A percentile compares a stretch with the other conserved stretches of the same genome.
Conservation (phyloP, 2,329 filamentous ascomycete species). For the Botrytis aclada region DNA sequence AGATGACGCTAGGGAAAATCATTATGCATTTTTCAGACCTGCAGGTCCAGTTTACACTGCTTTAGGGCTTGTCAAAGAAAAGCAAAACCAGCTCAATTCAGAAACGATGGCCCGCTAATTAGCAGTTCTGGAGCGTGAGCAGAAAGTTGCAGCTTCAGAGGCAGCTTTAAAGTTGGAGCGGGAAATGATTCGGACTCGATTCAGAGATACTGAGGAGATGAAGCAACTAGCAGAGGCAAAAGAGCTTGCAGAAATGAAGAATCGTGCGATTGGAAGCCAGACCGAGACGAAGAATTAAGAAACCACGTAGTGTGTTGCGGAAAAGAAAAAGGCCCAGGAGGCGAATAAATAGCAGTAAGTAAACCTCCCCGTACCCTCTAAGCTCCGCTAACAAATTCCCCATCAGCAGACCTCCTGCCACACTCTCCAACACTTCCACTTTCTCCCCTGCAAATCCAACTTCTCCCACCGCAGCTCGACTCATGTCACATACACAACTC, state of each 20-base stretch:
- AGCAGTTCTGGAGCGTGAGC: not conserved
- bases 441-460: too few relatives aligned
- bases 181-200: too few relatives aligned
- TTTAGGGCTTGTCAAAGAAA: too few relatives aligned
- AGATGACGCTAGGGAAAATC: not conserved
- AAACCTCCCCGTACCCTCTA: too few relatives aligned
- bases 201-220: not conserved
- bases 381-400: not conserved
- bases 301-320: not conserved
- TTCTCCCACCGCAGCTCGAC: too few relatives aligned
- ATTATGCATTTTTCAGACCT: too few relatives aligned
- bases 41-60: too few relatives aligned
- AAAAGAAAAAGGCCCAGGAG: too few relatives aligned
- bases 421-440: not conserved
- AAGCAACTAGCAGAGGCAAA: too few relatives aligned
- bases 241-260: too few relatives aligned
- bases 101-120: not conserved
- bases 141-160: not conserved
- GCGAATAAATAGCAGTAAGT: too few relatives aligned
- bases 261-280: not conserved
- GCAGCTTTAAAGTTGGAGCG: not conserved
- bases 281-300: not conserved
- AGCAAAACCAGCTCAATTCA: not conserved
- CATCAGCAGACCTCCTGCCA: not conserved
- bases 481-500: too few relatives aligned